phyloP scores from a whole-genome alignment of 345 rosid species.

The Lenwebbia sp. region DNA sequence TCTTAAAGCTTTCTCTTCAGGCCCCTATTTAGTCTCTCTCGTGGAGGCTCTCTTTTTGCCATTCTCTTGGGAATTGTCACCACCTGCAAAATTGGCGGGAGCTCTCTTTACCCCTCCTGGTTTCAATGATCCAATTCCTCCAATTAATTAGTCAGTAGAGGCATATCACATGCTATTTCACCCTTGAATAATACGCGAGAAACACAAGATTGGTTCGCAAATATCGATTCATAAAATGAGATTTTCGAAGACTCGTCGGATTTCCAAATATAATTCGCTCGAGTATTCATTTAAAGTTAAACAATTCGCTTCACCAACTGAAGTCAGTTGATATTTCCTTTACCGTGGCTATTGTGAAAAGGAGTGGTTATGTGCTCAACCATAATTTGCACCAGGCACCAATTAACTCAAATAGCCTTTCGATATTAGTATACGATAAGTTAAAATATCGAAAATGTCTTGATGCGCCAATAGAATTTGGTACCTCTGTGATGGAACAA shows the following conservation, averaged over 20 bases:
- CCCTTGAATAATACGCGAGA: background rate
- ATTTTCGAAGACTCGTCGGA: background rate
- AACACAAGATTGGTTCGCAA: background rate
- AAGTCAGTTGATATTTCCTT: background rate
- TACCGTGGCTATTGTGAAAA: background rate
- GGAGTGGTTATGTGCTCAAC: background rate
- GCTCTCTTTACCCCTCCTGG: slow-evolving; percentile 10
- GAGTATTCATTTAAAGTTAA: background rate
- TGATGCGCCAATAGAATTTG: background rate
- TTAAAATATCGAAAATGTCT: background rate
- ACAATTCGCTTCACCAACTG: background rate
- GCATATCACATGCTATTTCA: background rate
- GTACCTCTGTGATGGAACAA: background rate
- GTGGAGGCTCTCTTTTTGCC: slow-evolving; percentile 33
- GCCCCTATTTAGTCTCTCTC: background rate
- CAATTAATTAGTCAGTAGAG: background rate
- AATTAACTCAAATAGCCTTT: background rate
- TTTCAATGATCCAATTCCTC: background rate
- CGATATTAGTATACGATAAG: background rate
- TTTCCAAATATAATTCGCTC: background rate
- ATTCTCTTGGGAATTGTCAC: background rate
- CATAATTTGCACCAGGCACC: background rate
- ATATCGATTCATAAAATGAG: background rate
- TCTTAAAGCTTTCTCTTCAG: background rate
- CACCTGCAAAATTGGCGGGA: slow-evolving; percentile 21